Percentiles rank a stretch among this genome's conserved stretches.
Conservation (phyloP, 1,284 basidiomycete genomes). For the Sporisorium graminicola region DNA sequence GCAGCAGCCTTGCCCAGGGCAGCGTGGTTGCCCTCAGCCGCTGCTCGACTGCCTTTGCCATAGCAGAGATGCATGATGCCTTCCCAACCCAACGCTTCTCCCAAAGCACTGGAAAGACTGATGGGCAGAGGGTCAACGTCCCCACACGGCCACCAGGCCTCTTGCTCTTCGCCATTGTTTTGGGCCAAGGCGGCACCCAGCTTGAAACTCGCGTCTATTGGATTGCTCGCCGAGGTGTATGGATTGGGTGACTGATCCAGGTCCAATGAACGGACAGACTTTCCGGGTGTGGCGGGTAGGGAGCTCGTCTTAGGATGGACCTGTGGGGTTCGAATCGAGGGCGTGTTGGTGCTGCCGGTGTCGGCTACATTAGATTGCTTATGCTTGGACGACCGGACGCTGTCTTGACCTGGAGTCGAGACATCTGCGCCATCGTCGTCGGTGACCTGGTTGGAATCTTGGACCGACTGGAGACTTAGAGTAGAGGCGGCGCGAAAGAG, state of each 20-base stretch:
- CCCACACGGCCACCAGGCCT: slow-evolving; percentile 60
- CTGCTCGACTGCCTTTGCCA: slow-evolving; percentile 55
- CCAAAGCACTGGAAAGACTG: slow-evolving; percentile 56
- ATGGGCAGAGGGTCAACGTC: slow-evolving; percentile 59
- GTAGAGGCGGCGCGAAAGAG: slow-evolving; percentile 32
- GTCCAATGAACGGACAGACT: slow-evolving; percentile 37
- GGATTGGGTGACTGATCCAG: slow-evolving; percentile 37
- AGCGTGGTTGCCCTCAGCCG: slow-evolving; percentile 37
- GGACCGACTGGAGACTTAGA: slow-evolving; percentile 23
- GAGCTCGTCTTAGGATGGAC: slow-evolving; percentile 28
- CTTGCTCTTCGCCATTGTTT: slow-evolving; percentile 33
- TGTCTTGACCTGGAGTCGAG: slow-evolving; percentile 21
- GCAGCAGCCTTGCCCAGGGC: slow-evolving; percentile 62
- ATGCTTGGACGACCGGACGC: slow-evolving; percentile 6
- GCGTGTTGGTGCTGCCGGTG: slow-evolving; percentile 26
- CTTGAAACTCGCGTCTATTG: slow-evolving; percentile 48
- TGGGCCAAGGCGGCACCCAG: slow-evolving; percentile 25
- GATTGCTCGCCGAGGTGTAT: slow-evolving; percentile 18
- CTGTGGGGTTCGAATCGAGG: slow-evolving; percentile 32
- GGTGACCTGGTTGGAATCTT: not conserved
- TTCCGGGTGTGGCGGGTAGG: slow-evolving; percentile 30
- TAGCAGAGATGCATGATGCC: slow-evolving; percentile 68
- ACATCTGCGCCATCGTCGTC: slow-evolving; percentile 16
- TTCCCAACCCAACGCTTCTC: slow-evolving; percentile 64
- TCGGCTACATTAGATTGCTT: slow-evolving; percentile 22